Conservation (phyloP, 441 rosid genomes). For the Croton laevigatus region DNA sequence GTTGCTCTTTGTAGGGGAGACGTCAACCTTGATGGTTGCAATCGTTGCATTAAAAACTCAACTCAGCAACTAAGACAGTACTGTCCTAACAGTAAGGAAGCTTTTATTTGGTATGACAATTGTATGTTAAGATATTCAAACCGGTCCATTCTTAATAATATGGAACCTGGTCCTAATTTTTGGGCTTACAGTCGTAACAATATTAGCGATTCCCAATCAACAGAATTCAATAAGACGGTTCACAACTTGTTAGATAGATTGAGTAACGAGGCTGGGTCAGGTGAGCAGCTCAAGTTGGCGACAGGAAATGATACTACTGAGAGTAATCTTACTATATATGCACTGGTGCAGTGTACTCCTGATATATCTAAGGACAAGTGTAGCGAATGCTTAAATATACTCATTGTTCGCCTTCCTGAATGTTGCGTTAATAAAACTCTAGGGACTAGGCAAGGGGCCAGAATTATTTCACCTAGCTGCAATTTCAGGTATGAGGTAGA, state of each 20-base stretch:
- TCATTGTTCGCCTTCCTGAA: too few species aligned
- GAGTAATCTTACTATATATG: too few species aligned
- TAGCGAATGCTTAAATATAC: too few species aligned
- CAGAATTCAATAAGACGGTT: neutral
- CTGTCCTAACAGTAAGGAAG: conserved; percentile 15
- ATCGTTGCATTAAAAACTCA: neutral
- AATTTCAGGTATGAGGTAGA: too few species aligned
- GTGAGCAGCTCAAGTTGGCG: too few species aligned
- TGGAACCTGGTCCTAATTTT: neutral
- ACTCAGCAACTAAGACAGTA: neutral
- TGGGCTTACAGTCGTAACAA: rapidly evolving
- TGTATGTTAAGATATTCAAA: conserved; percentile 16
- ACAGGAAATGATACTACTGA: too few species aligned
- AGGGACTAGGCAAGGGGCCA: too few species aligned
- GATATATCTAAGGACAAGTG: too few species aligned
- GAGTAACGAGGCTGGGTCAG: neutral
- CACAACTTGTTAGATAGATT: neutral
- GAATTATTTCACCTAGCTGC: too few species aligned
- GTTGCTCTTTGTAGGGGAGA: conserved; percentile 28
- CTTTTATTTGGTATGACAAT: neutral
- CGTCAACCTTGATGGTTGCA: neutral
- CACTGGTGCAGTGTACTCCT: too few species aligned
- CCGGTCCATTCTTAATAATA: neutral
- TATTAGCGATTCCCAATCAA: conserved; percentile 10
- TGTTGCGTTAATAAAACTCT: too few species aligned